Percentiles rank a stretch among this genome's conserved stretches.
These are phyloP conservation scores for Cryphonectria japonica DNA, from an alignment of 2,329 filamentous ascomycete species.

Conservation along the genomic window DNA sequence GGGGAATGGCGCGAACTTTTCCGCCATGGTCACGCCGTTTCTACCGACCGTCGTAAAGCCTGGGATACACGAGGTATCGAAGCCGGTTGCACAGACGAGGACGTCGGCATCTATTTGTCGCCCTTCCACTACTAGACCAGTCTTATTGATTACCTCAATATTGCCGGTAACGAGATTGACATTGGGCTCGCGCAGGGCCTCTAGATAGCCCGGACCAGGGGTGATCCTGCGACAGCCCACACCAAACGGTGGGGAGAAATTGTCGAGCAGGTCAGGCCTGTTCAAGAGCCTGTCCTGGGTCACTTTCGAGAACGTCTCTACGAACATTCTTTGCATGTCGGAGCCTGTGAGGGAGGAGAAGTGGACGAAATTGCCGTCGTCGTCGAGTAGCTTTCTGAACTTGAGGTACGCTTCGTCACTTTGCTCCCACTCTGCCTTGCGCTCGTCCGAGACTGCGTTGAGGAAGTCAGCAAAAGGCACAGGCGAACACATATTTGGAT, in stretches of 20 bases:
- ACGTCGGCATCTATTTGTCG: conserved; percentile 36
- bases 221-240: conserved; percentile 49
- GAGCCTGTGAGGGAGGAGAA: conserved; percentile 35
- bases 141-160: conserved; percentile 36
- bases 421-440: neutral
- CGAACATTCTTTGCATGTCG: conserved; percentile 37
- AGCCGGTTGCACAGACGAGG: conserved; percentile 42
- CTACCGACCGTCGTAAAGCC: conserved; percentile 33
- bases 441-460: conserved; percentile 7
- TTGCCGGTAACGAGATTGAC: conserved; percentile 37
- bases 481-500: neutral
- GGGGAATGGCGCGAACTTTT: conserved; percentile 32
- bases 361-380: conserved; percentile 11
- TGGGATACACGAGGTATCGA: conserved; percentile 35
- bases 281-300: conserved; percentile 33
- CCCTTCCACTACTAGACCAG: conserved; percentile 10
- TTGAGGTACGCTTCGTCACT: conserved; percentile 13
- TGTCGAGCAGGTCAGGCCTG: conserved; percentile 23
- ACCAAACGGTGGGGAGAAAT: conserved; percentile 40
- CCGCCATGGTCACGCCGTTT: conserved; percentile 29
- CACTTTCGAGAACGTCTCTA: conserved; percentile 38
- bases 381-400: conserved; percentile 13
- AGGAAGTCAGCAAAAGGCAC: neutral
- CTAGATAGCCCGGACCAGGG: conserved; percentile 48
- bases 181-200: conserved; percentile 47